These are phyloP conservation scores for Kwoniella botswanensis DNA, from an alignment of 768 basidiomycete species.

Conservation along the genomic window DNA sequence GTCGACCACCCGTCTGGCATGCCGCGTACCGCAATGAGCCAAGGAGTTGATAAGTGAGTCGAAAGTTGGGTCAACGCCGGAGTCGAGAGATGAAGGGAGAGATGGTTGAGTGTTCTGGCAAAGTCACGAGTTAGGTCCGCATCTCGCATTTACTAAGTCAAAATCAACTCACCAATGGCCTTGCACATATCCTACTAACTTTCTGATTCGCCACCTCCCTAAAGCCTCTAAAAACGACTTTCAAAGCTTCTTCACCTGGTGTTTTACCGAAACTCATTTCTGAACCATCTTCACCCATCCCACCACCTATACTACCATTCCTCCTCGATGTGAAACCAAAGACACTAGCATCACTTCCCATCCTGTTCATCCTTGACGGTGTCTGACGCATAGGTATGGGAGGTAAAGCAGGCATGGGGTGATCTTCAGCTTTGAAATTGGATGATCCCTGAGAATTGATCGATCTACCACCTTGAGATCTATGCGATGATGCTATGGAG, in stretches of 20 bases:
- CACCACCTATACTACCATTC: slow-evolving; percentile 55
- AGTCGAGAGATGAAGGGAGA: slow-evolving; percentile 71
- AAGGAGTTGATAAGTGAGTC: slow-evolving; percentile 84
- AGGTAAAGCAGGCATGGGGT: slow-evolving; percentile 45
- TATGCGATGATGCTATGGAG: slow-evolving; percentile 38
- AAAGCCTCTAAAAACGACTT: slow-evolving; percentile 86
- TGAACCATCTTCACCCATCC: slow-evolving; percentile 63
- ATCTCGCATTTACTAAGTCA: not conserved
- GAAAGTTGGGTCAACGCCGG: slow-evolving; percentile 74
- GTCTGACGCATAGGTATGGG: slow-evolving; percentile 45
- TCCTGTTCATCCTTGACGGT: slow-evolving; percentile 36
- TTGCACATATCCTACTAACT: slow-evolving; percentile 74
- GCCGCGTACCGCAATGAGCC: slow-evolving; percentile 81
- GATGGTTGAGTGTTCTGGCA: slow-evolving; percentile 72
- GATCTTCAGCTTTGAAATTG: slow-evolving; percentile 42
- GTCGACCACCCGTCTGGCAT: slow-evolving; percentile 81
- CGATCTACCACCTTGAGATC: slow-evolving; percentile 42
- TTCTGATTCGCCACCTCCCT: slow-evolving; percentile 78
- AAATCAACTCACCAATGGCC: slow-evolving; percentile 66
- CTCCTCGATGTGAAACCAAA: slow-evolving; percentile 29
- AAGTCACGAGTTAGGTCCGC: slow-evolving; percentile 2
- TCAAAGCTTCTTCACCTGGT: slow-evolving; percentile 84
- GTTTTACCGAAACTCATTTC: slow-evolving; percentile 74
- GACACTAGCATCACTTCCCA: slow-evolving; percentile 45
- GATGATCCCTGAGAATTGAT: slow-evolving; percentile 45